Conservation (phyloP, 495 filamentous ascomycete genomes). For the Patellaria atrata region DNA sequence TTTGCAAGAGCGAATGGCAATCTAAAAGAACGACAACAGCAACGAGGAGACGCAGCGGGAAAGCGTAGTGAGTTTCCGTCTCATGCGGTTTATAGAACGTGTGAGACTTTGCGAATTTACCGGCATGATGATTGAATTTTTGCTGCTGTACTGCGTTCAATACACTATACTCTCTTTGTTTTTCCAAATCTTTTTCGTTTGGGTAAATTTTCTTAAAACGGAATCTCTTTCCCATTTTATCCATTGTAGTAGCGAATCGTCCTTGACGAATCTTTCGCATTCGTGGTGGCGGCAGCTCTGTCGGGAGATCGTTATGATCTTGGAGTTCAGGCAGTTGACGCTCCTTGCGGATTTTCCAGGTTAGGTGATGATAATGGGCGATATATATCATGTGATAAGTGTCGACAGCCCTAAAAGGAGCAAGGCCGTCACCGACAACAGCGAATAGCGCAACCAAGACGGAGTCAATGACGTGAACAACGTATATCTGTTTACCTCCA, state of each 20-base stretch:
- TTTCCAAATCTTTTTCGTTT: constrained; percentile 21
- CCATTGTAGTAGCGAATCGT: not conserved
- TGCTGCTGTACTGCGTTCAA: constrained; percentile 47
- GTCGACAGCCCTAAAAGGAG: constrained; percentile 60
- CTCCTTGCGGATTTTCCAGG: constrained; percentile 54
- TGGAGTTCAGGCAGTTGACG: constrained; percentile 46
- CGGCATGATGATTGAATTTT: constrained; percentile 53
- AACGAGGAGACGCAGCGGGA: constrained; percentile 54
- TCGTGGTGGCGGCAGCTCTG: not conserved
- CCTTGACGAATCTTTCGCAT: constrained; percentile 1
- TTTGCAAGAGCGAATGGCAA: constrained; percentile 58
- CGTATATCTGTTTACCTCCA: constrained; percentile 50
- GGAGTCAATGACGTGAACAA: constrained; percentile 64
- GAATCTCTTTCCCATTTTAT: constrained; percentile 23
- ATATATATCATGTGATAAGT: constrained; percentile 73
- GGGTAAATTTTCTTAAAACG: constrained; percentile 29
- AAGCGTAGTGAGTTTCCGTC: constrained; percentile 63
- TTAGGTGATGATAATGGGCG: constrained; percentile 49
- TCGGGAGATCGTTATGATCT: constrained; percentile 58
- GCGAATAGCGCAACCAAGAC: constrained; percentile 65
- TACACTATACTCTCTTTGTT: constrained; percentile 41
- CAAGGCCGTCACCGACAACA: constrained; percentile 61
- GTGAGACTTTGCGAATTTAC: constrained; percentile 59
- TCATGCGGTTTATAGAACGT: constrained; percentile 80
- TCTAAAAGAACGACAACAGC: constrained; percentile 62